Evolutionary conservation across 768 basidiomycete species (phyloP), one percentile per base, ranked within the genome.

Genomic region (Arthromyces matolae): DNA sequence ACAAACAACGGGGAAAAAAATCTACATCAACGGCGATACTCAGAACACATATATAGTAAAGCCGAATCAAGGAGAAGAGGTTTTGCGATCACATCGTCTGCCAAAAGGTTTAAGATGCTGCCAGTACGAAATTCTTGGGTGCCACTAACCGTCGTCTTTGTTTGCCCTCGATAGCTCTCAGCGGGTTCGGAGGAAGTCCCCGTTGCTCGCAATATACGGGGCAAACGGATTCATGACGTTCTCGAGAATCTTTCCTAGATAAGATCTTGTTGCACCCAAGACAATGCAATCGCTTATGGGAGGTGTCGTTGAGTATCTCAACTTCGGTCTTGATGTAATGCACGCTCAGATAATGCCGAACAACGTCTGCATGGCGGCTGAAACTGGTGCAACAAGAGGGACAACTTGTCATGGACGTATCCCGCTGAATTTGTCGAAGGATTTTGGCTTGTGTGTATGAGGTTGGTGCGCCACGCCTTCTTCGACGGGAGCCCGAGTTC

Each of bases 231-330:
- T 53, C 48, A 20, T 54, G 52, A 18, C 48, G 48, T n/a, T 54
- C 41, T 12, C 49, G 42, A 5, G 52, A 50, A 34, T 54, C 52
- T 16, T 50, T 54, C 8, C 52, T 48, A 9, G 52, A 45, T 32
- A 54, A n/a, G 3, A 53, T 50, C 36, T 53, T 53, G 14, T 37
- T 37, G 33, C 52, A 54, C 18, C 48, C 49, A 2, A 50, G 45
- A 36, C 52, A 53, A 18, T 46, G 49, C n/a, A 42, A 20, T 10
- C 52, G 48, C 16, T 47, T 50, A 13, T 3, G 14, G 7, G 52
- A 50, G n/a, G 29, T 47, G 35, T 50, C 52, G 35, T 42, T 35
- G 7, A 50, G 41, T 9, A 53, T 50, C 32, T 54, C 48, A 6
- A n/a, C 49, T 16, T 42, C 29, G 3, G 48, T 33, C 25, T 50